Evolutionary conservation across 1,284 basidiomycete genomes (phyloP), one percentile per base, ranked within the genome.

Genomic region (Cutaneotrichosporon spelunceum): DNA sequence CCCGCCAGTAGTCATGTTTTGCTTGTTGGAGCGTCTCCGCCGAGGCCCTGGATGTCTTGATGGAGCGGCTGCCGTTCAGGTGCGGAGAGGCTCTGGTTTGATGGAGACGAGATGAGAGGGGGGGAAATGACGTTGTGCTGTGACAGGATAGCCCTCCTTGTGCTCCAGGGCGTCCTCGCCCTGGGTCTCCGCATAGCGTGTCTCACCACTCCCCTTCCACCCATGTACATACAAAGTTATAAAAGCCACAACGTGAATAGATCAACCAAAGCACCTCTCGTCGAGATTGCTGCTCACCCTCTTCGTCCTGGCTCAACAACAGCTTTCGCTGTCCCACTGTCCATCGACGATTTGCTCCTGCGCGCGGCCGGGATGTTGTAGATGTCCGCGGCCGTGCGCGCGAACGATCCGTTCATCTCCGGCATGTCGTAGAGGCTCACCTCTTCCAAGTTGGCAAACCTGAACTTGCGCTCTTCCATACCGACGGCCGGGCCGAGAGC

Each of bases 381-480:
- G 36, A 39, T 39, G 36, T 39, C 36, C 14, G 36, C 36, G 14
- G 36, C 36, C 14, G 36, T 39, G 36, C 36, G 36, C 9, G 16
- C 36, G 13, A 39, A 7, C 36, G 36, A 39, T 6, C 14, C 36
- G 9, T 39, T 39, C 36, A 16, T 39, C 11, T 39, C 36, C 16
- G 36, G 36, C 36, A 39, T 13, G 36, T 39, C 13, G 36, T 39
- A 39, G 13, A 16, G 36, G 1, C 13, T 5, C 36, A 14, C 11
- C 36, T 39, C 36, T 19, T 39, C 36, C 36, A 39, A 14, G 13
- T 39, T 39, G 36, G 13, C 36, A 19, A 39, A 39, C 49, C 72
- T 74, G 67, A 69, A 77, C 39, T 64, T 52, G 24, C 66, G 47
- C 63, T 77, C 75, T 27, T 65, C 65, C n/a, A 69, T 44, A 0